A percentile compares a stretch with the other conserved stretches of the same genome.
phyloP scores from a whole-genome alignment of 345 rosid species.

The Eucalyptus dawsonii region DNA sequence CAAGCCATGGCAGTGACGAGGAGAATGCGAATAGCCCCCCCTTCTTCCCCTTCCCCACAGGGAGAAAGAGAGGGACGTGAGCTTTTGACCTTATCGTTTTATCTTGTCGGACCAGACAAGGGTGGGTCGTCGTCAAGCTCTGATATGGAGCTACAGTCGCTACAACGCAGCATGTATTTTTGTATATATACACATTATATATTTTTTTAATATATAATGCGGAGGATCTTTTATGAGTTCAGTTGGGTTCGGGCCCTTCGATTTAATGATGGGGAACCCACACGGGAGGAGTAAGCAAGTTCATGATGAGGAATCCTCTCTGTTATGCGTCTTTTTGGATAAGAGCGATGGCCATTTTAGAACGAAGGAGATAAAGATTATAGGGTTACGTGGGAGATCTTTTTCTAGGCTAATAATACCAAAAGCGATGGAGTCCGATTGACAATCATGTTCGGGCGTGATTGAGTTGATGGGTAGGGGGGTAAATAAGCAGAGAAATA shows the following conservation, averaged over 20 bases:
- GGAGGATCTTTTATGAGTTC: not conserved
- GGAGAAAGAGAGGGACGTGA: not conserved
- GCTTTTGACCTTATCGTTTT: slow-evolving; percentile 16
- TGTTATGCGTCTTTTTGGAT: not conserved
- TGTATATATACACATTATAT: not conserved
- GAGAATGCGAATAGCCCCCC: not conserved
- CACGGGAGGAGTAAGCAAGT: not conserved
- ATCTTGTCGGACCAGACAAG: slow-evolving; percentile 8
- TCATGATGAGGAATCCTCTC: not conserved
- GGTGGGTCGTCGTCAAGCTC: not conserved
- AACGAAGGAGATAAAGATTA: not conserved
- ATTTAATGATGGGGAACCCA: not conserved
- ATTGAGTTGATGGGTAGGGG: not conserved
- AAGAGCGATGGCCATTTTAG: not conserved
- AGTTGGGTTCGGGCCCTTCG: not conserved
- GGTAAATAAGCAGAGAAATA: not conserved
- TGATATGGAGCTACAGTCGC: not conserved
- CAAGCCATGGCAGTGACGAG: not conserved
- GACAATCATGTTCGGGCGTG: not conserved
- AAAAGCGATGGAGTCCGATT: not conserved
- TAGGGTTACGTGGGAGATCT: not conserved
- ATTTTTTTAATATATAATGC: not conserved
- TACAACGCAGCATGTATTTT: not conserved
- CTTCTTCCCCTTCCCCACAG: no score
- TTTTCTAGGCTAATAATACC: not conserved